These are phyloP conservation scores for Xeromyces bisporus DNA, from an alignment of 495 filamentous ascomycete species.

Conservation along the genomic window DNA sequence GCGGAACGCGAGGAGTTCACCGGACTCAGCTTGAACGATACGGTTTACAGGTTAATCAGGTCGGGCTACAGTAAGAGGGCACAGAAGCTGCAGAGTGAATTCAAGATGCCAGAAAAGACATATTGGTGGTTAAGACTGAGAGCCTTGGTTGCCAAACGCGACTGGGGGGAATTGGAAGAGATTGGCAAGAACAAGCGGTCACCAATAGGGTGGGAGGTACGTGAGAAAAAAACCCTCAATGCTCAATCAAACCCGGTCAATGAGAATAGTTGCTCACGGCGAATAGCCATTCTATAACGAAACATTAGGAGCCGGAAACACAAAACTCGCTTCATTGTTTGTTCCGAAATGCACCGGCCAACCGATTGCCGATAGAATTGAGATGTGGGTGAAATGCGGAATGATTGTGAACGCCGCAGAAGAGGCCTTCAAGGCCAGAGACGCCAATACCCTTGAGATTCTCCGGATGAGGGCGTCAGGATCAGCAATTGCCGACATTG, in stretches of 20 bases:
- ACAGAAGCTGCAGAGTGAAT: constrained; percentile 74
- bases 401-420: constrained; percentile 81
- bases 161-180: constrained; percentile 88
- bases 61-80: constrained; percentile 63
- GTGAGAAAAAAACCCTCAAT: constrained; percentile 11
- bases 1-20: constrained; percentile 46
- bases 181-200: constrained; percentile 50
- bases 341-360: constrained; percentile 68
- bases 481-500: constrained; percentile 37
- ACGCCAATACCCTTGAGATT: constrained; percentile 48
- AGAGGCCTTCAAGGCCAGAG: constrained; percentile 71
- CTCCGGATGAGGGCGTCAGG: constrained; percentile 40
- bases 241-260: constrained; percentile 1
- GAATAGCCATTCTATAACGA: constrained; percentile 79
- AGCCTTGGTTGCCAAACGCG: constrained; percentile 70
- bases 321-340: constrained; percentile 65
- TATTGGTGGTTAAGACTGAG: constrained; percentile 83
- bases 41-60: constrained; percentile 64
- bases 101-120: constrained; percentile 79
- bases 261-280: constrained; percentile 10
- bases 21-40: constrained; percentile 78
- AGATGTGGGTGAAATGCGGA: constrained; percentile 95
- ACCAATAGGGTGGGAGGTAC: constrained; percentile 91
- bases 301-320: constrained; percentile 74
- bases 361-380: constrained; percentile 48